Evolutionary conservation across 345 rosid genomes (phyloP).

Genomic region (Draba incana): DNA sequence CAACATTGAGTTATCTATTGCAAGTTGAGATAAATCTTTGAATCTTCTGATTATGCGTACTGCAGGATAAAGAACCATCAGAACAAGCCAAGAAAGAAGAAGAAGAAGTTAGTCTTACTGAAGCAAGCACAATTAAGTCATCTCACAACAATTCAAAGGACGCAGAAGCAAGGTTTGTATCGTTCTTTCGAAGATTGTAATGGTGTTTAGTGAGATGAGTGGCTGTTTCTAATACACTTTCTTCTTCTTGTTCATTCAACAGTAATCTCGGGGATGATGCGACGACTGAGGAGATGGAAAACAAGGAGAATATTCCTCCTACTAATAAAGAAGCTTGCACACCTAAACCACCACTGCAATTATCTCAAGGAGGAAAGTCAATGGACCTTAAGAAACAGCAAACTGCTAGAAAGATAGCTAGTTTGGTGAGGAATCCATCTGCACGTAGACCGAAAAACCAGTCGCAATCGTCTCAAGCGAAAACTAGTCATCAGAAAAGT

Average conservation of each 20-base stretch:
- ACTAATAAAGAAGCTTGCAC: conserved; percentile 52
- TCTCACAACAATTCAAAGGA: conserved; percentile 13
- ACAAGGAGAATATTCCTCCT: conserved; percentile 50
- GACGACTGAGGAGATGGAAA: conserved; percentile 24
- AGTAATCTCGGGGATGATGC: neutral
- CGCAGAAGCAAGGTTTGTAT: conserved; percentile 50
- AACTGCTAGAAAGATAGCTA: conserved; percentile 65
- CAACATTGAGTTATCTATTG: conserved; percentile 2
- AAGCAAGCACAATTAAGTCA: conserved; percentile 4
- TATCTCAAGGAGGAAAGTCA: conserved; percentile 33
- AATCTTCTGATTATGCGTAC: neutral
- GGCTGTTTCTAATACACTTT: conserved; percentile 26
- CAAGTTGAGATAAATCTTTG: conserved; percentile 3
- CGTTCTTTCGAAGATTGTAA: neutral
- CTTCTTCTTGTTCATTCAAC: conserved; percentile 20
- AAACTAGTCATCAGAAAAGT: conserved; percentile 46
- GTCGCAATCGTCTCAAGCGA: conserved; percentile 56
- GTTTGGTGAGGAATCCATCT: conserved; percentile 61
- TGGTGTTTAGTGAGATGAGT: conserved; percentile 8
- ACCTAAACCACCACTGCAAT: conserved; percentile 41
- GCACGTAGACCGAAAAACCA: conserved; percentile 47
- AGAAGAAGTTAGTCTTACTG: neutral
- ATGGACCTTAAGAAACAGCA: conserved; percentile 63
- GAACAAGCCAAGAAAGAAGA: conserved; percentile 25
- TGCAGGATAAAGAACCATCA: conserved; percentile 29